Percentiles rank a stretch among this genome's conserved stretches.
Conservation (phyloP, 129 eudicot species). For the Rutidosis leptorrhynchoides region DNA sequence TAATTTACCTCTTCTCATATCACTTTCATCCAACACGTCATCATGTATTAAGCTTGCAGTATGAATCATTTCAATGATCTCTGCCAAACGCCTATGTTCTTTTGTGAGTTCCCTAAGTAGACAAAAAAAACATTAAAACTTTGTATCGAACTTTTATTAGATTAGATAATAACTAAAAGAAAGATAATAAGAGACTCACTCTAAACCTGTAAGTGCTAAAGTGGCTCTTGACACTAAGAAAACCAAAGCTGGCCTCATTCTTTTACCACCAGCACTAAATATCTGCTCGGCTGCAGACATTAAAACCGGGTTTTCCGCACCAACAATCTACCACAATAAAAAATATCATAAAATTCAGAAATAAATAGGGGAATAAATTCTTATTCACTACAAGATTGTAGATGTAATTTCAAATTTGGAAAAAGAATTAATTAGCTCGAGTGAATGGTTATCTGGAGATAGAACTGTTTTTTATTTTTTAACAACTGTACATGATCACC, state of each 20-base stretch:
- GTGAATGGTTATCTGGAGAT: not conserved
- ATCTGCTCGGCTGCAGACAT: conserved; percentile 98
- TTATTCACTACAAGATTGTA: not conserved
- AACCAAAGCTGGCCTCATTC: conserved; percentile 96
- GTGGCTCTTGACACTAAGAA: conserved; percentile 94
- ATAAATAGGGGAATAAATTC: not conserved
- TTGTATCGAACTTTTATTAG: not conserved
- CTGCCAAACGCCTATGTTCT: conserved; percentile 92
- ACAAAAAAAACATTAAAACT: conserved; percentile 1
- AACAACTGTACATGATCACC: too few relatives aligned
- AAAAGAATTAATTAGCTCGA: not conserved
- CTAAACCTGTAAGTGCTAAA: conserved; percentile 62
- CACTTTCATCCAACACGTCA: conserved; percentile 92
- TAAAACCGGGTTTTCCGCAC: conserved; percentile 92
- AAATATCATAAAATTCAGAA: conserved; percentile 24
- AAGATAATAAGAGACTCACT: conserved; percentile 43
- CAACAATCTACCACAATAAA: conserved; percentile 67
- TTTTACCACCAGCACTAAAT: conserved; percentile 96
- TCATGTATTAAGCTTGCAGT: conserved; percentile 96
- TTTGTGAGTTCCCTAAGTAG: conserved; percentile 71
- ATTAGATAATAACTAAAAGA: not conserved
- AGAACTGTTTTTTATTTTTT: too few relatives aligned
- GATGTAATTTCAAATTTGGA: not conserved
- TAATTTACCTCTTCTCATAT: conserved; percentile 82
- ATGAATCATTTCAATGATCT: conserved; percentile 94